Percentiles rank a stretch among this genome's conserved stretches.
phyloP scores from a whole-genome alignment of 1,284 basidiomycete species.

The Tetrapyrgos nigripes region DNA sequence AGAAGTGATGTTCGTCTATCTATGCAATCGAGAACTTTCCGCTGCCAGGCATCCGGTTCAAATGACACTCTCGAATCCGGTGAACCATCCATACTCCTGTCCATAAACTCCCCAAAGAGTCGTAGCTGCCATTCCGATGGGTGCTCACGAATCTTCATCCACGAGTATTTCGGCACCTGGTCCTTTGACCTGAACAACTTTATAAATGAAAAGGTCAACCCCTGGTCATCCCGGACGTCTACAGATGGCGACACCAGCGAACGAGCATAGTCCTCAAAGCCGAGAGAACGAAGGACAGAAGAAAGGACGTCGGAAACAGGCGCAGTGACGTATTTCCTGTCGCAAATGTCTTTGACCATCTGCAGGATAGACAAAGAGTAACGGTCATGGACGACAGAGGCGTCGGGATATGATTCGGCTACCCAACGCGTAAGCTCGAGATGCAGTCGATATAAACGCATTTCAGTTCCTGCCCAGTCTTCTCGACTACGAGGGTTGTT shows the following conservation, averaged over 20 bases:
- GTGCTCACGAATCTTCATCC: slow-evolving; percentile 63
- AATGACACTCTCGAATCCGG: slow-evolving; percentile 65
- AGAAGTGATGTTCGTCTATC: slow-evolving; percentile 65
- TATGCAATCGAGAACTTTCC: slow-evolving; percentile 66
- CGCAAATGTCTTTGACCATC: slow-evolving; percentile 42
- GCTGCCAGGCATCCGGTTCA: slow-evolving; percentile 74
- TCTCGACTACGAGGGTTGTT: slow-evolving; percentile 48
- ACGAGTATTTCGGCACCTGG: slow-evolving; percentile 42
- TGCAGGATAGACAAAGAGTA: slow-evolving; percentile 8
- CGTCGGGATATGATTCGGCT: slow-evolving; percentile 44
- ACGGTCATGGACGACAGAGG: slow-evolving; percentile 6
- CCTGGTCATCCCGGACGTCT: background rate
- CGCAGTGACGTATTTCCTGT: slow-evolving; percentile 32
- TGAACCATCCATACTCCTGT: slow-evolving; percentile 69
- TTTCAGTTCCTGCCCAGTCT: slow-evolving; percentile 53
- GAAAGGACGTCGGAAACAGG: slow-evolving; percentile 53
- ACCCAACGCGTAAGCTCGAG: slow-evolving; percentile 61
- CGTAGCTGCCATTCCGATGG: slow-evolving; percentile 70
- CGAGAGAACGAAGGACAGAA: slow-evolving; percentile 48
- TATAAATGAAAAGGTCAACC: background rate
- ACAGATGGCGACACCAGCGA: slow-evolving; percentile 24
- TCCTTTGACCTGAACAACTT: slow-evolving; percentile 4
- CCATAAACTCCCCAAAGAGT: slow-evolving; percentile 75
- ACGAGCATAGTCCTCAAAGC: slow-evolving; percentile 48
- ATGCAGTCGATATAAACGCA: slow-evolving; percentile 58